Percentiles rank a stretch among this genome's conserved stretches.
phyloP scores from a whole-genome alignment of 202 grass and related monocot genomes.

The Dendrocalamus latiflorus region DNA sequence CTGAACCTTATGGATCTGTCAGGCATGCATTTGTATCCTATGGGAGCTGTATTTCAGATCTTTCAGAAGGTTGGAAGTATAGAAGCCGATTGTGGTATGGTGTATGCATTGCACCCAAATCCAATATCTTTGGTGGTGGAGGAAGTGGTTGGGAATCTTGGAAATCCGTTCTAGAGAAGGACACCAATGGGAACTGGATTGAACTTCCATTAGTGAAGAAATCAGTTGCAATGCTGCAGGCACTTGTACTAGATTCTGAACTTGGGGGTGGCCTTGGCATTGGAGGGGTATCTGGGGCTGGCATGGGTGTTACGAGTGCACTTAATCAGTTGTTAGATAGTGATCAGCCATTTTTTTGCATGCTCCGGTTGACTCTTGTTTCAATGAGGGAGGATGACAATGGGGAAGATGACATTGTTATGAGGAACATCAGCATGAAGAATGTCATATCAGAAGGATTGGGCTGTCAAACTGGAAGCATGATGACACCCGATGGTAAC shows the following conservation, averaged over 20 bases:
- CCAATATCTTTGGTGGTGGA: conserved; percentile 60
- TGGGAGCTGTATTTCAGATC: conserved; percentile 64
- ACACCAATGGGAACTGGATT: conserved; percentile 55
- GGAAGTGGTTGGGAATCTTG: conserved; percentile 73
- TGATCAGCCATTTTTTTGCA: conserved; percentile 84
- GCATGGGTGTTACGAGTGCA: conserved; percentile 54
- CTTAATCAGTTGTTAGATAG: conserved; percentile 83
- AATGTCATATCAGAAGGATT: conserved; percentile 54
- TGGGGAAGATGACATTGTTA: conserved; percentile 52
- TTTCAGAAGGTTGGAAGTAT: conserved; percentile 79
- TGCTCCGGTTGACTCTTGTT: conserved; percentile 69
- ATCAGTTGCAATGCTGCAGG: conserved; percentile 70
- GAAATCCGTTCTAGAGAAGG: conserved; percentile 60
- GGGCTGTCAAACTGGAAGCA: conserved; percentile 39
- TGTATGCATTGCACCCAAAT: conserved; percentile 60
- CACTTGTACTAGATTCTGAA: conserved; percentile 66
- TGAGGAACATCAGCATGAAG: conserved; percentile 45
- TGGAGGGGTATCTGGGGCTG: conserved; percentile 60
- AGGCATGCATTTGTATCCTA: conserved; percentile 82
- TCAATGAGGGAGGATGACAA: conserved; percentile 70
- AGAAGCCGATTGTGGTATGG: conserved; percentile 76
- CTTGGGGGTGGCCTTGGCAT: conserved; percentile 58
- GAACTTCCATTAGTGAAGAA: conserved; percentile 81
- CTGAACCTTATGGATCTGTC: conserved; percentile 80
- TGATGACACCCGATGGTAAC: conserved; percentile 41